These are phyloP conservation scores for Candida maesae DNA, from an alignment of 805 yeast species.

Conservation along the genomic window DNA sequence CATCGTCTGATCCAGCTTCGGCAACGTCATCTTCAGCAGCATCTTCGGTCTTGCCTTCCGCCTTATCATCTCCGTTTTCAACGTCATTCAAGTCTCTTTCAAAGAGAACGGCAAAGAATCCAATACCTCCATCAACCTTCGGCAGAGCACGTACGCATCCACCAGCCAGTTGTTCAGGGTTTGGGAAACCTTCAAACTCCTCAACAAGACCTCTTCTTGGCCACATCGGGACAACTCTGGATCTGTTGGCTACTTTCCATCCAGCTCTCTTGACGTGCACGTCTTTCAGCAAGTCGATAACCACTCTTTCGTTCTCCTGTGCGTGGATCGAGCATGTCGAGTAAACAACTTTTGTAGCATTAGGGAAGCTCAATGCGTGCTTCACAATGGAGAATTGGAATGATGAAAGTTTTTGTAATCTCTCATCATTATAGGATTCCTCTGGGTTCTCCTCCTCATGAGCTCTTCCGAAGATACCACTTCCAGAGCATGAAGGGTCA, in stretches of 20 bases:
- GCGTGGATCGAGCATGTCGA: slow-evolving; percentile 95
- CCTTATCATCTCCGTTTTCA: background rate
- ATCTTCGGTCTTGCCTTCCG: slow-evolving; percentile 2
- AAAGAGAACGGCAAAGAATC: slow-evolving; percentile 94
- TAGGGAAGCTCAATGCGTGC: slow-evolving; percentile 83
- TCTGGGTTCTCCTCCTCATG: slow-evolving; percentile 46
- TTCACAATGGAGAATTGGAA: slow-evolving; percentile 86
- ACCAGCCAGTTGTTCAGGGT: slow-evolving; percentile 60
- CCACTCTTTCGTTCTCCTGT: slow-evolving; percentile 92
- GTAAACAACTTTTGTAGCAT: slow-evolving; percentile 74
- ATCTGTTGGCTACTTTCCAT: slow-evolving; percentile 62
- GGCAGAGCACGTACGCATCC: slow-evolving; percentile 88
- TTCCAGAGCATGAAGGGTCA: slow-evolving; percentile 97
- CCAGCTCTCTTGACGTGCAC: slow-evolving; percentile 59
- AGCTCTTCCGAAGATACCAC: slow-evolving; percentile 85
- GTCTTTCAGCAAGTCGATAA: slow-evolving; percentile 69
- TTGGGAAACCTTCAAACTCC: slow-evolving; percentile 53
- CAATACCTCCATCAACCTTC: slow-evolving; percentile 95
- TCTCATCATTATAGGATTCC: slow-evolving; percentile 36
- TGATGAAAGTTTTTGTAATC: slow-evolving; percentile 71
- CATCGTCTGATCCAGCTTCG: slow-evolving; percentile 3
- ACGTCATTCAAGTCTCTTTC: slow-evolving; percentile 38
- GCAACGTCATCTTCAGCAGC: slow-evolving; percentile 5
- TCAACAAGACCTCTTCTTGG: slow-evolving; percentile 73
- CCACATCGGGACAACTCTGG: slow-evolving; percentile 80